Conservation (phyloP, 1,284 basidiomycete species). For the Microbotryum saponariae region DNA sequence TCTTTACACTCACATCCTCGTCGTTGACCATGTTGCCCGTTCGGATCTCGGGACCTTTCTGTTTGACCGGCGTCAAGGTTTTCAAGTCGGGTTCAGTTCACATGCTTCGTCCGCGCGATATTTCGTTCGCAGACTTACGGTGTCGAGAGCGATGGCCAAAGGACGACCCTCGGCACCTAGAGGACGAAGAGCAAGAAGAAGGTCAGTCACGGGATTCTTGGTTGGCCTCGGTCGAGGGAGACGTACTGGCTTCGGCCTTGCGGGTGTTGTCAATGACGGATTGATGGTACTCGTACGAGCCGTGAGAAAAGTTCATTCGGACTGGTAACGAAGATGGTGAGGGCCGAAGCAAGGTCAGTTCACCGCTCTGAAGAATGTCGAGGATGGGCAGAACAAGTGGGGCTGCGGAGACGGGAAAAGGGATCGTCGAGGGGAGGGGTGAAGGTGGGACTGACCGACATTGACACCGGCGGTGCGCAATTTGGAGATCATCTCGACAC, state of each 20-base stretch:
- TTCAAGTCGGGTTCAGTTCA: too few species aligned
- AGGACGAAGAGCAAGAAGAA: slow-evolving; percentile 6
- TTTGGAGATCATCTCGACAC: slow-evolving; percentile 70
- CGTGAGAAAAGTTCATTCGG: slow-evolving; percentile 98
- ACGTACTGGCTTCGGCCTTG: slow-evolving; percentile 65
- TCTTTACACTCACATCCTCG: slow-evolving; percentile 60
- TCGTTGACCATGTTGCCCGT: slow-evolving; percentile 86
- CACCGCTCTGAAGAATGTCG: background rate
- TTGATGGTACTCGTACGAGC: slow-evolving; percentile 93
- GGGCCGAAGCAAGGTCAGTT: background rate
- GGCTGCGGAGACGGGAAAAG: background rate
- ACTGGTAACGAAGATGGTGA: slow-evolving; percentile 49
- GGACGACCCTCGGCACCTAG: slow-evolving; percentile 66
- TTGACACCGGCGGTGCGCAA: slow-evolving; percentile 85
- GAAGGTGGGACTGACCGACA: slow-evolving; percentile 59
- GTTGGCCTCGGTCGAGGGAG: background rate
- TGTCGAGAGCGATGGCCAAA: slow-evolving; percentile 95
- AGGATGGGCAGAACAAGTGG: background rate
- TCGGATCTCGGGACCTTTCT: slow-evolving; percentile 99
- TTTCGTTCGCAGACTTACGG: slow-evolving; percentile 47
- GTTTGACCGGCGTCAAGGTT: background rate
- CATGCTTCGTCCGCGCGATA: too few species aligned
- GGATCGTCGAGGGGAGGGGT: background rate
- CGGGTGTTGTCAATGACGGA: slow-evolving; percentile 94
- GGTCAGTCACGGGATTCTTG: background rate